Percentiles rank a stretch among this genome's conserved stretches.
phyloP scores from a whole-genome alignment of 495 filamentous ascomycete genomes.

The Annulohypoxylon moriforme region DNA sequence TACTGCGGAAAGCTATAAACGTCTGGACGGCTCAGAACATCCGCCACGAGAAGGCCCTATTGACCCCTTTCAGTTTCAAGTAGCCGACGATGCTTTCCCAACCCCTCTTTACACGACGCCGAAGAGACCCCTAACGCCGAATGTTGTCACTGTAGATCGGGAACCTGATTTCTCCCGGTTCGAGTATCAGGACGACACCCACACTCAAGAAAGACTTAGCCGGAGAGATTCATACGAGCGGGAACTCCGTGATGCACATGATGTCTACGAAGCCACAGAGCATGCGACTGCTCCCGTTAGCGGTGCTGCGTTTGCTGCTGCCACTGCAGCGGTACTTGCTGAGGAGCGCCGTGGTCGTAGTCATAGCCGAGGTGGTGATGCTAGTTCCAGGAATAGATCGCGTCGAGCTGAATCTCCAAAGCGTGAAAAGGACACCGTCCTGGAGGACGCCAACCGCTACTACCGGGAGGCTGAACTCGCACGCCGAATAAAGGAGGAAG shows the following conservation, averaged over 20 bases:
- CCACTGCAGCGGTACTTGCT: constrained; percentile 49
- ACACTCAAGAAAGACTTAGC: constrained; percentile 45
- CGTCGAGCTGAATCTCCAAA: constrained; percentile 31
- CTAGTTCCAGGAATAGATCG: constrained; percentile 37
- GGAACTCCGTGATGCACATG: constrained; percentile 52
- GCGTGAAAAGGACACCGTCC: constrained; percentile 54
- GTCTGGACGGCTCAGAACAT: constrained; percentile 10
- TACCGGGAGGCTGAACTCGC: constrained; percentile 63
- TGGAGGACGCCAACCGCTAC: constrained; percentile 61
- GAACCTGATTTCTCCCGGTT: constrained; percentile 56
- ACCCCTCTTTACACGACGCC: constrained; percentile 54
- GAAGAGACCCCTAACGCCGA: constrained; percentile 50
- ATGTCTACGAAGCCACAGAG: constrained; percentile 48
- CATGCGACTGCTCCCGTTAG: constrained; percentile 54
- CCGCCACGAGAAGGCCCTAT: constrained; percentile 41
- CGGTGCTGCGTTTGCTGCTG: constrained; percentile 50
- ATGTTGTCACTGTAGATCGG: constrained; percentile 58
- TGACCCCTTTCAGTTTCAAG: constrained; percentile 65
- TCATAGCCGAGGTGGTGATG: constrained; percentile 33
- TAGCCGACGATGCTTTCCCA: constrained; percentile 59
- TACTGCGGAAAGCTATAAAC: constrained; percentile 14
- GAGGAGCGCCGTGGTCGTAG: constrained; percentile 45
- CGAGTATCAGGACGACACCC: constrained; percentile 39
- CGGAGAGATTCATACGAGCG: constrained; percentile 57
- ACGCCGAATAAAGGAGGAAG: constrained; percentile 57